Conservation (phyloP, 1,284 basidiomycete genomes). For the Sporisorium reilianum region DNA sequence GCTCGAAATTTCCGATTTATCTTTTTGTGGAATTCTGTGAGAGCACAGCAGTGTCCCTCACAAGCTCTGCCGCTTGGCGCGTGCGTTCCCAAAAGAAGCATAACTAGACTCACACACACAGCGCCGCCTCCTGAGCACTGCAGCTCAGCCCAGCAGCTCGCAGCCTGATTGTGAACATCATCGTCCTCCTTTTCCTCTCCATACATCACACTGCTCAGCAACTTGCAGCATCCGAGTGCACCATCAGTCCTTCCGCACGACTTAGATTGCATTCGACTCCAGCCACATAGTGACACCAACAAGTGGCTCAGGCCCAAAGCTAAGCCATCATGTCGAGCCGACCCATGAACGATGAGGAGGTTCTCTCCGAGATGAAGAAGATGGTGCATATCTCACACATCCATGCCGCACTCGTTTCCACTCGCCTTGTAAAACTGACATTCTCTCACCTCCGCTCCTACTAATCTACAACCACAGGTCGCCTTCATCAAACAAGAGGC, state of each 20-base stretch:
- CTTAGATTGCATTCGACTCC: background rate
- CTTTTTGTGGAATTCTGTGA: constrained; percentile 6
- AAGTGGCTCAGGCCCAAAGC: background rate
- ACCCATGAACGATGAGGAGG: constrained; percentile 94
- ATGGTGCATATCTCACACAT: constrained; percentile 75
- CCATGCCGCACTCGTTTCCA: background rate
- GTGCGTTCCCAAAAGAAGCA: constrained; percentile 16
- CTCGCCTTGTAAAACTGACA: background rate
- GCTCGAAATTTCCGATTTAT: background rate
- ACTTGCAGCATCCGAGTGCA: too few species aligned
- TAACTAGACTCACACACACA: background rate
- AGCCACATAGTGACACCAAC: background rate
- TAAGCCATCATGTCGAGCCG: constrained; percentile 66
- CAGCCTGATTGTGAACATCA: background rate
- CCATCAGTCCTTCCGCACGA: too few species aligned
- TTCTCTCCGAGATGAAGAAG: constrained; percentile 97
- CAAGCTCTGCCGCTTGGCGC: constrained; percentile 26
- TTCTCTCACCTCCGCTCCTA: background rate
- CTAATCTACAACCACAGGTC: constrained; percentile 31
- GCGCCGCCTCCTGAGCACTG: constrained; percentile 5
- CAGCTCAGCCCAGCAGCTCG: background rate
- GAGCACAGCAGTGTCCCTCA: background rate
- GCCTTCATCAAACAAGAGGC: constrained; percentile 70
- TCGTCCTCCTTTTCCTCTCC: background rate
- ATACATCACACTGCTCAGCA: background rate